Percentiles rank a stretch among this genome's conserved stretches.
These are phyloP conservation scores for Aureobasidium musti DNA, from an alignment of 2,329 filamentous ascomycete species.

Conservation along the genomic window DNA sequence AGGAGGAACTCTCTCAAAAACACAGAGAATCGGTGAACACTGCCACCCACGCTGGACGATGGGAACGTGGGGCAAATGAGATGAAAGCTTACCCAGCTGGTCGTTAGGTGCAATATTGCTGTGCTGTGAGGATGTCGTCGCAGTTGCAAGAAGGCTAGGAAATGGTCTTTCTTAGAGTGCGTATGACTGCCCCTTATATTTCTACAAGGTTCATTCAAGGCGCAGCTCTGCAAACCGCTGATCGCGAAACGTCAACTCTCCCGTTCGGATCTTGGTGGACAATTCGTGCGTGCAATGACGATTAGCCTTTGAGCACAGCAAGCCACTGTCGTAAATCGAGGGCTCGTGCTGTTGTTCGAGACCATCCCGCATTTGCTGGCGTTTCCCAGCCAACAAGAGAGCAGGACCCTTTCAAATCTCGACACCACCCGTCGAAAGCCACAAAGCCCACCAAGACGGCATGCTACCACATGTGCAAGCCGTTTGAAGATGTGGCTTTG, in stretches of 20 bases:
- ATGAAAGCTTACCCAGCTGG: slow-evolving; percentile 8
- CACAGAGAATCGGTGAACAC: background rate
- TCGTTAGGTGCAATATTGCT: background rate
- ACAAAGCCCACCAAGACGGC: background rate
- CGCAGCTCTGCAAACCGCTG: slow-evolving; percentile 2
- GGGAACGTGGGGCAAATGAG: slow-evolving; percentile 8
- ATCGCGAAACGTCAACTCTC: background rate
- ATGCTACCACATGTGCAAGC: background rate
- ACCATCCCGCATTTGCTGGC: slow-evolving; percentile 5
- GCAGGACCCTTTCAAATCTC: slow-evolving; percentile 9
- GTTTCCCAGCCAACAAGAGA: slow-evolving; percentile 10
- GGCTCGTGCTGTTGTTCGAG: slow-evolving; percentile 13
- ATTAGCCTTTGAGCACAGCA: slow-evolving; percentile 10
- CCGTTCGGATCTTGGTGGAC: background rate
- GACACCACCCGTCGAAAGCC: background rate
- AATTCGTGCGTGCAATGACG: slow-evolving; percentile 14
- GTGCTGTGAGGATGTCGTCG: background rate
- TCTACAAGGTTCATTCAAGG: background rate
- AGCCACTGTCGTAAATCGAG: slow-evolving; percentile 16
- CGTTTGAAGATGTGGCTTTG: background rate
- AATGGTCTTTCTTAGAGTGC: background rate
- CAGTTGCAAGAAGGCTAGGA: background rate
- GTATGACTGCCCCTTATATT: background rate
- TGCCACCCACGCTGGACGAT: background rate
- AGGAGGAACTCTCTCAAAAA: background rate